These are phyloP conservation scores for Mrakia gelida DNA, from an alignment of 768 basidiomycete genomes.

Conservation along the genomic window DNA sequence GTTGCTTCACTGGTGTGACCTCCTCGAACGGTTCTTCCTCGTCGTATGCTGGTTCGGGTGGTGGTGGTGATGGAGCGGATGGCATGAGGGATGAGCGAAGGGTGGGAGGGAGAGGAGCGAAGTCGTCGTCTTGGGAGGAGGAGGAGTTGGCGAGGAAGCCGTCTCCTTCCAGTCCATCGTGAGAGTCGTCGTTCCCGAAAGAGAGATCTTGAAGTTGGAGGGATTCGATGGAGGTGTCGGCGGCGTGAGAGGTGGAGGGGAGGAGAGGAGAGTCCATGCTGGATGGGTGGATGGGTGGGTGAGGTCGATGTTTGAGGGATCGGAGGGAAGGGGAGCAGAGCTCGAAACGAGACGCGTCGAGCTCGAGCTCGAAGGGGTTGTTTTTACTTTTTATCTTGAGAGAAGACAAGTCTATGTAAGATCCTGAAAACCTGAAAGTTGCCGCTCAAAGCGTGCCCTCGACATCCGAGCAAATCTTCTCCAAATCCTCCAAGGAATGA, in stretches of 20 bases:
- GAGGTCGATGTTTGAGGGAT: background rate
- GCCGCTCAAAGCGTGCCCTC: too few relatives aligned
- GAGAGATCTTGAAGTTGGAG: conserved; percentile 18
- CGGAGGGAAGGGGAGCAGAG: background rate
- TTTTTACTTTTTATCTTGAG: too few relatives aligned
- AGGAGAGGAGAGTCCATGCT: conserved; percentile 18
- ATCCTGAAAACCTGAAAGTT: too few relatives aligned
- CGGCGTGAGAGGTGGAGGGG: background rate
- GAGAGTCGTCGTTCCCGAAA: background rate
- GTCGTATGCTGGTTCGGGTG: too few relatives aligned
- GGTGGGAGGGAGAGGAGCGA: background rate
- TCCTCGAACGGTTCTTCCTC: background rate
- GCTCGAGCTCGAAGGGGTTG: background rate
- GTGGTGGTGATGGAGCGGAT: background rate
- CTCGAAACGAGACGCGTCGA: conserved; percentile 5
- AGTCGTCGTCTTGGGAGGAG: background rate
- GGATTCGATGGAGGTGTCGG: conserved; percentile 19
- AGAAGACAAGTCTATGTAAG: background rate
- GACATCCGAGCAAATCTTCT: background rate
- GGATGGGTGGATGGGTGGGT: too few relatives aligned
- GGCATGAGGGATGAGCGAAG: background rate
- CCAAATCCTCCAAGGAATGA: too few relatives aligned
- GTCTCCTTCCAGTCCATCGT: background rate
- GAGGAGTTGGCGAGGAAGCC: background rate
- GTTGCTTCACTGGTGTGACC: background rate